A percentile compares a stretch with the other conserved stretches of the same genome.
These are phyloP conservation scores for Aspergillus coremiiformis DNA, from an alignment of 495 filamentous ascomycete species.

Conservation along the genomic window DNA sequence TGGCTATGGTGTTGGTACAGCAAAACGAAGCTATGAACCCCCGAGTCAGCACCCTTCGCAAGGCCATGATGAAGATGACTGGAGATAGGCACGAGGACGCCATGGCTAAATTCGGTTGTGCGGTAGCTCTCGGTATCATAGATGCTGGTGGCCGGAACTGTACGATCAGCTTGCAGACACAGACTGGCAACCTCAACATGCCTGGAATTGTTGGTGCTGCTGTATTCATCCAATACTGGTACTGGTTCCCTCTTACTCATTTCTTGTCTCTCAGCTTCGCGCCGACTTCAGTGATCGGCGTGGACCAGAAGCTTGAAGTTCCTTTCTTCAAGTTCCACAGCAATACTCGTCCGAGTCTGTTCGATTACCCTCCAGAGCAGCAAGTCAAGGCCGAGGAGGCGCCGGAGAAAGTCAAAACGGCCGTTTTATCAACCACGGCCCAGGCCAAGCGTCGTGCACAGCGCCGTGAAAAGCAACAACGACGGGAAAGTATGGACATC, in stretches of 20 bases:
- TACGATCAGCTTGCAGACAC: slow-evolving; percentile 94
- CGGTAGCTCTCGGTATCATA: slow-evolving; percentile 91
- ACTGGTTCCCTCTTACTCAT: slow-evolving; percentile 99
- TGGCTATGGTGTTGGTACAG: slow-evolving; percentile 97
- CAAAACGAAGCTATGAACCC: slow-evolving; percentile 96
- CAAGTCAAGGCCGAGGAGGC: slow-evolving; percentile 91
- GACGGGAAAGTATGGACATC: slow-evolving; percentile 78
- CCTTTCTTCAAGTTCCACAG: slow-evolving; percentile 96
- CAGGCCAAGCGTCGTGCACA: slow-evolving; percentile 90
- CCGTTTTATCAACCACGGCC: slow-evolving; percentile 91
- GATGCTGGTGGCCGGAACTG: slow-evolving; percentile 98
- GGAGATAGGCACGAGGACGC: slow-evolving; percentile 96
- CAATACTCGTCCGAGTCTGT: slow-evolving; percentile 87
- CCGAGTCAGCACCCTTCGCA: slow-evolving; percentile 73
- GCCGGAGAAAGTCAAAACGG: slow-evolving; percentile 89
- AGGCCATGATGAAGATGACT: slow-evolving; percentile 83
- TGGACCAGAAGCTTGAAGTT: slow-evolving; percentile 88
- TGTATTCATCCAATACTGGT: slow-evolving; percentile 99
- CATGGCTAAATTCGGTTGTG: slow-evolving; percentile 97
- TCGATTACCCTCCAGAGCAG: slow-evolving; percentile 95
- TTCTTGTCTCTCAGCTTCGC: slow-evolving; percentile 92
- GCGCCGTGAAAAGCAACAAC: slow-evolving; percentile 63
- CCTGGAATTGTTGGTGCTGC: slow-evolving; percentile 94
- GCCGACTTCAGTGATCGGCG: slow-evolving; percentile 87
- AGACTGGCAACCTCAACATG: slow-evolving; percentile 97